Conservation (phyloP, 192 early-diverging fungal genomes). For the Umbelopsis vinacea region DNA sequence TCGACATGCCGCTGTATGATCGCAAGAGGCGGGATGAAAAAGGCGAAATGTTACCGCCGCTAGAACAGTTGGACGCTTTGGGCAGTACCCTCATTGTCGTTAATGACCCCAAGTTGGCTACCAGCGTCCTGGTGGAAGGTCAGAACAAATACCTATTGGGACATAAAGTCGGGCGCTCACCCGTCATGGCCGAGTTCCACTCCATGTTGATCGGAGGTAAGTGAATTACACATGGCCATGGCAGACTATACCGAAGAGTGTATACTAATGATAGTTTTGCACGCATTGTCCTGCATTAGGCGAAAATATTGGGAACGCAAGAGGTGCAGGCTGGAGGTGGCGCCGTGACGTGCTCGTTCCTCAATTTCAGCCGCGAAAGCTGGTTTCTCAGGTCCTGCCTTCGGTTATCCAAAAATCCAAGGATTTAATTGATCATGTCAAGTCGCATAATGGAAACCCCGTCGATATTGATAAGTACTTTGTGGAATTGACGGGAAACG, state of each 20-base stretch:
- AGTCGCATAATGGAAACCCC: neutral
- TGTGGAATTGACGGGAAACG: constrained; percentile 4
- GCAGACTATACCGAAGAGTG: no score
- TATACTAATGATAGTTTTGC: no score
- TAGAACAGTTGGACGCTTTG: neutral
- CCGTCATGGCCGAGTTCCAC: neutral
- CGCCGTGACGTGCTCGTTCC: constrained; percentile 16
- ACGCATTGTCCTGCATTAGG: neutral
- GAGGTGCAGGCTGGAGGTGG: constrained; percentile 18
- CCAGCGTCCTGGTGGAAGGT: neutral
- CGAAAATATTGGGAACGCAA: neutral
- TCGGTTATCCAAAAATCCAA: neutral
- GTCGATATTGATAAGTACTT: constrained; percentile 13
- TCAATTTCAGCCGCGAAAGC: constrained; percentile 17
- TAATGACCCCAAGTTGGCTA: neutral
- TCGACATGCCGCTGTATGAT: neutral
- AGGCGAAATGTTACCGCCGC: neutral
- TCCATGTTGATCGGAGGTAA: neutral
- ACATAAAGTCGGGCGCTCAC: neutral
- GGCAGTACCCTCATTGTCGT: neutral
- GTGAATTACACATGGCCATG: no score
- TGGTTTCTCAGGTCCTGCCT: constrained; percentile 2
- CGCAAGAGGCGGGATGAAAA: neutral
- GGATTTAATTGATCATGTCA: neutral
- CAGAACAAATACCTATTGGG: neutral